Base-by-base conservation (phyloP, 345 rosid genomes). In the Eucalyptus curtisii region DNA sequence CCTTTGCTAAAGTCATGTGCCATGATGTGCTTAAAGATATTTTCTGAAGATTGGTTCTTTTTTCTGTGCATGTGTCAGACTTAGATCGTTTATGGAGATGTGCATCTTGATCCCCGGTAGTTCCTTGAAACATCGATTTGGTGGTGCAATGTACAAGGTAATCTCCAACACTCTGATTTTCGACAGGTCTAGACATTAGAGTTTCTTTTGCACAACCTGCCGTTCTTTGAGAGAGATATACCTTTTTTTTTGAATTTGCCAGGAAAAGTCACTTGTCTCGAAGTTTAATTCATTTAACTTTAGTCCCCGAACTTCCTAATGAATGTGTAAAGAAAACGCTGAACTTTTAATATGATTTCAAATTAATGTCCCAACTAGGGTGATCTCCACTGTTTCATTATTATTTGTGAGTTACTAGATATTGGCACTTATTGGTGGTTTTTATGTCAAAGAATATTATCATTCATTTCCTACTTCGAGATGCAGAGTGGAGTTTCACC, bases 51-150 rank as follows among this genome's bases (percentile, higher is more conserved):
- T 89, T 71, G 27, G 71, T 86, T 82, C n/a, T 48, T 64, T 84
- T 90, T 87, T 81, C 47, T 87, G 87, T 86, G 89, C 89, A 33
- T 64, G 53, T 85, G 68, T 79, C 96, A 97, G 99, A 91, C 97
- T 97, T 61, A 93, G 97, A 86, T 94, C 99, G 40, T 93, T 96
- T 87, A 96, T 97, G 99, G 99, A 97, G 90, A 92, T 97, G 90
- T 97, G 99, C 91, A 97, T 97, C 91, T 91, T 97, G 88, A 88
- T 95, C 90, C 95, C 99, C 24, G 99, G 99, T 80, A 93, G 92
- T 89, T 91, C 96, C 90, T 90, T 92, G 88, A 95, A 93, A 87
- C 96, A 91, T 91, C 93, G 86, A 10, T 68, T 76, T 71, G 86
- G 91, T 53, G 48, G 68, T 49, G n/a, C 93, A 24, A 86, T 71